Percentiles rank a stretch among this genome's conserved stretches.
Evolutionary conservation across 805 yeast species (phyloP).

Genomic region (Metschnikowia bowlesiae): DNA sequence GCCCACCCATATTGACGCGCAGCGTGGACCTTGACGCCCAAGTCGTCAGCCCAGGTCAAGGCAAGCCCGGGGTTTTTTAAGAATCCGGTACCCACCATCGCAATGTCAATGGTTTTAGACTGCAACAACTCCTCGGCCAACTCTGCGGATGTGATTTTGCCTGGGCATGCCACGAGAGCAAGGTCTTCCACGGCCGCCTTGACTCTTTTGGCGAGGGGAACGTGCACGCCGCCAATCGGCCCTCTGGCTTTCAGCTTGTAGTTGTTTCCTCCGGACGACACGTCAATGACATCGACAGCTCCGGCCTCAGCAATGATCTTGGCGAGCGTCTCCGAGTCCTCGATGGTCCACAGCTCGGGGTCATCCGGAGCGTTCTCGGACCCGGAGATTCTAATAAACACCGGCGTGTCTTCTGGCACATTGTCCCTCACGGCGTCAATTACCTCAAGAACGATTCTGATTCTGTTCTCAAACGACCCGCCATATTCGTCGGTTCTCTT

Average conservation of each 20-base stretch:
- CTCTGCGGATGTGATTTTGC: conserved; percentile 31
- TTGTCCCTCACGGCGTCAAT: conserved; percentile 43
- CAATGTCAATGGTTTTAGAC: conserved; percentile 43
- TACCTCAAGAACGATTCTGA: conserved; percentile 40
- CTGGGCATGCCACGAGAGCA: conserved; percentile 44
- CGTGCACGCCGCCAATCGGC: background rate
- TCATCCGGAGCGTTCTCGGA: conserved; percentile 37
- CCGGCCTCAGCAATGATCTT: conserved; percentile 39
- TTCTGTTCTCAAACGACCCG: conserved; percentile 41
- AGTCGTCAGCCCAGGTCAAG: conserved; percentile 47
- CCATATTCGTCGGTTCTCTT: conserved; percentile 43
- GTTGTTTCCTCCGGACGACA: conserved; percentile 51
- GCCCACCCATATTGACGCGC: conserved; percentile 3
- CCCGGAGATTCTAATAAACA: conserved; percentile 47
- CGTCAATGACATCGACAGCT: conserved; percentile 46
- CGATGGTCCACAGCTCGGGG: conserved; percentile 38
- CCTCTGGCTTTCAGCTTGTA: conserved; percentile 12
- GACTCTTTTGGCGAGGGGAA: conserved; percentile 32
- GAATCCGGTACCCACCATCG: conserved; percentile 43
- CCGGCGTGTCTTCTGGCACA: conserved; percentile 37
- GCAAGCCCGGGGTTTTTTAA: conserved; percentile 47
- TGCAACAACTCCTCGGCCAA: conserved; percentile 28
- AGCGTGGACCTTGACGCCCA: conserved; percentile 36
- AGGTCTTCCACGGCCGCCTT: conserved; percentile 43
- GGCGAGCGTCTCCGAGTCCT: conserved; percentile 41